These are phyloP conservation scores for Plectranthus barbatus DNA, from an alignment of 257 asterid species.

Conservation along the genomic window DNA sequence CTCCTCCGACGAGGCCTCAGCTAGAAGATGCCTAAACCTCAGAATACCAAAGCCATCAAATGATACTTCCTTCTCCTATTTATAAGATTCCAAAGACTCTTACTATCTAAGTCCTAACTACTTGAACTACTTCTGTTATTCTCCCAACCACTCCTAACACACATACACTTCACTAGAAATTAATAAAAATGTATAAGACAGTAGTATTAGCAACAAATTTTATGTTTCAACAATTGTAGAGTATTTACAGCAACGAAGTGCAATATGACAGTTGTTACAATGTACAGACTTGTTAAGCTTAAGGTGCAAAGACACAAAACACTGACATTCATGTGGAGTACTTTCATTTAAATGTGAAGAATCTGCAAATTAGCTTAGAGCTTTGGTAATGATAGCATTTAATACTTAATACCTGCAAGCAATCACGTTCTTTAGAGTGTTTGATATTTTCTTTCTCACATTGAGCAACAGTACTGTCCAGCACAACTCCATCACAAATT, in stretches of 20 bases:
- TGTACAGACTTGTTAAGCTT: not conserved
- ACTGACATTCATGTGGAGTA: not conserved
- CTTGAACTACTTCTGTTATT: too few relatives aligned
- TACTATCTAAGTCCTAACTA: too few relatives aligned
- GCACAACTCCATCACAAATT: conserved; percentile 67
- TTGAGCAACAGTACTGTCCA: conserved; percentile 35
- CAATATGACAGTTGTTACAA: not conserved
- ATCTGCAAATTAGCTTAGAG: not conserved
- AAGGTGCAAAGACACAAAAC: not conserved
- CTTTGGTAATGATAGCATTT: not conserved
- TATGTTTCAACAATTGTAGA: not conserved
- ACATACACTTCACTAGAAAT: too few relatives aligned
- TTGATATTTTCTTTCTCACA: conserved; percentile 50
- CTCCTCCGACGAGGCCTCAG: too few relatives aligned
- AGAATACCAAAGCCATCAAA: too few relatives aligned
- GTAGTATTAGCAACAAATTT: not conserved
- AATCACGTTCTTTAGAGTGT: conserved; percentile 17
- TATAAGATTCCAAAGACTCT: too few relatives aligned
- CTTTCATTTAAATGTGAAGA: not conserved
- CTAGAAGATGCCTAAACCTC: too few relatives aligned
- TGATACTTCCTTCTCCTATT: too few relatives aligned
- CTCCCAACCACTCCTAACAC: too few relatives aligned
- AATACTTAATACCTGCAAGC: conserved; percentile 38
- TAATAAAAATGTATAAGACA: not conserved
- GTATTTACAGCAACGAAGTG: not conserved